Base-by-base conservation (phyloP, 805 yeast species). In the Cyberlindnera sargentensis region DNA sequence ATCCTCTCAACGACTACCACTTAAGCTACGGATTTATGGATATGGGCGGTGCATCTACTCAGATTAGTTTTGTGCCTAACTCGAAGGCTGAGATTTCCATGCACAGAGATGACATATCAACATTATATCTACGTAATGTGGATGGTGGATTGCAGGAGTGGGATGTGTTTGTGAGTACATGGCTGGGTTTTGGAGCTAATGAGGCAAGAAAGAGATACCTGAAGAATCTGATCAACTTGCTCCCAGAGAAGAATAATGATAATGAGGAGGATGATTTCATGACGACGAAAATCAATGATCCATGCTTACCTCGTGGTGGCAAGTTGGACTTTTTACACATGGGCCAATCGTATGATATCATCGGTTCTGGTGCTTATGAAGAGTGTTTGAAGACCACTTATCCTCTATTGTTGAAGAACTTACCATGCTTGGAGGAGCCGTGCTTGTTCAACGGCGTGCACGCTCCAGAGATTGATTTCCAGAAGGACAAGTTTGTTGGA, bases 1-100 rank as follows among this genome's bases (percentile, higher is more conserved):
- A 71, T 32, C 51, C 65, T 4, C 24, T 50, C 4, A 46, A 46
- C 9, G 43, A 49, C 2, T 61, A 58, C 8, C 84, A 75, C 53
- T 63, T 64, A n/a, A 80, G 95, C 0, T 82, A 75, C 50, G 99
- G 99, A 4, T 91, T 93, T 55, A 84, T 93, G 91, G 99, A 93
- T 62, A 93, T 93, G 99, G 99, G 99, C 11, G 99, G 99, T 10
- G 99, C 99, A 0, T 88, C 96, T 2, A 88, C 96, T 0, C 99
- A 93, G 59, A 77, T 93, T 24, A 95, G 98, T 7, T 93, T 90
- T 71, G 89, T 85, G 7, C 97, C 97, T 0, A 73, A 80, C 4
- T 71, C 73, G 34, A 49, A 56, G 4, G 68, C 73, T n/a, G 89
- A 87, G 47, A 63, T 83, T 6, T 64, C 60, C 26, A 73, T 73